Evolutionary conservation across 116 monocot species (phyloP), one percentile per base, ranked within the genome.

Genomic region (Cymodocea nodosa): DNA sequence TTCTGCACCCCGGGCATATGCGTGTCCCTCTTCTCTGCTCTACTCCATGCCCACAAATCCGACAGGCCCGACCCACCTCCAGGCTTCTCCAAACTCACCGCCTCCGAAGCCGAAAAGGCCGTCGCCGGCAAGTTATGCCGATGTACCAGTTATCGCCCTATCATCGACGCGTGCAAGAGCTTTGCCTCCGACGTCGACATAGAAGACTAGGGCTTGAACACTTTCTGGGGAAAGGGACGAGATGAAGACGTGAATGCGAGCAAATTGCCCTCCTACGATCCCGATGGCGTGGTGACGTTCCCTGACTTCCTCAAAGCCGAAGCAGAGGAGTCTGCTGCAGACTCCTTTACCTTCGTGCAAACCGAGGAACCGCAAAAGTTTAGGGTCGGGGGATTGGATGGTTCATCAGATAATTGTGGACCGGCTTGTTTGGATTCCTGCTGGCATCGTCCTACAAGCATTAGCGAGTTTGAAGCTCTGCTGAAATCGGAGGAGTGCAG

Each of bases 1-100:
- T 94, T 84, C 71, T 94, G 93, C 63, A 89, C 89, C 18, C 93
- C 93, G 50, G 89, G 93, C 8, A 75, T 94, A 78, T 94, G 93
- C 70, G 82, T 94, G 77, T 86, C 93, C 44, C 82, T 94, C 20
- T 89, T 80, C 56, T 84, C 89, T n/a, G 89, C 86, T 40, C 69
- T 94, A 34, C 58, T 59, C 17, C 73, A 82, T 55, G 93, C 89
- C 1, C 89, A 89, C 17, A 84, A 80, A 76, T 74, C 74, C 9
- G 23, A 50, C 4, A 78, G 73, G 52, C 72, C 78, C 1, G 71
- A 80, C 13, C 83, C 85, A 39, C 78, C 78, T 9, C 12, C 58
- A 30, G 92, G 87, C 2, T 85, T 85, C 63, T 92, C 92, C 19
- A 92, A 79, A 65, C 76, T 92, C 69, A 84, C 85, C 1, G 59